Conservation (phyloP, 768 basidiomycete genomes). For the Podaxis sp. region DNA sequence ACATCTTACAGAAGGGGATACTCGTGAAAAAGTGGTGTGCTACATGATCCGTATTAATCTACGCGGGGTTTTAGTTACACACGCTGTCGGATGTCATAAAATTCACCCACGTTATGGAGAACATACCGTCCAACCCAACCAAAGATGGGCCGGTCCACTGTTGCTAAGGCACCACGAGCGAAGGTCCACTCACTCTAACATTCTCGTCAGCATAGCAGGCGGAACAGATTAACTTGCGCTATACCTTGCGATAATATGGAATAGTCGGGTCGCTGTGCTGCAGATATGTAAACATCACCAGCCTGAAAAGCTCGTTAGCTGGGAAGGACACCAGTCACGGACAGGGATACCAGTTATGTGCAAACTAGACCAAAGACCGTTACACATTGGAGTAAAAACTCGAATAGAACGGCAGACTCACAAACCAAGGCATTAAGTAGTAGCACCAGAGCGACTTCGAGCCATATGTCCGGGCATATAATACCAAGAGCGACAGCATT, state of each 20-base stretch:
- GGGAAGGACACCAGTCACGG: not conserved
- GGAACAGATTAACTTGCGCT: not conserved
- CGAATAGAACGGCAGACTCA: constrained; percentile 17
- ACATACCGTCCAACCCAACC: constrained; percentile 57
- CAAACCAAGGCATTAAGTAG: constrained; percentile 49
- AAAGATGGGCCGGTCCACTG: constrained; percentile 55
- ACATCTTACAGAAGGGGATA: constrained; percentile 53
- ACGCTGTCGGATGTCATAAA: not conserved
- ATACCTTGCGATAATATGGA: constrained; percentile 51
- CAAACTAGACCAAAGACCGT: constrained; percentile 26
- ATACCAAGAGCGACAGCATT: constrained; percentile 32
- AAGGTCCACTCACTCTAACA: constrained; percentile 51
- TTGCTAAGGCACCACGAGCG: constrained; percentile 53
- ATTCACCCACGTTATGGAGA: constrained; percentile 43
- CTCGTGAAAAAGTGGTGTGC: constrained; percentile 58
- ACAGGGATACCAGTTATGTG: constrained; percentile 36
- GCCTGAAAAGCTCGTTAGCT: constrained; percentile 29
- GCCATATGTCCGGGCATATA: constrained; percentile 26
- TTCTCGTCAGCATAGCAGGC: not conserved
- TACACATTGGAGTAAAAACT: not conserved
- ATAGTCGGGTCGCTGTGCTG: constrained; percentile 59
- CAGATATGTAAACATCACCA: constrained; percentile 58
- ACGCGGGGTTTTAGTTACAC: not conserved
- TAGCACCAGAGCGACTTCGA: constrained; percentile 30
- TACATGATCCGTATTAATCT: constrained; percentile 48